Base-by-base conservation (phyloP, 164 flowering plant species). In the Akebia trifoliata region DNA sequence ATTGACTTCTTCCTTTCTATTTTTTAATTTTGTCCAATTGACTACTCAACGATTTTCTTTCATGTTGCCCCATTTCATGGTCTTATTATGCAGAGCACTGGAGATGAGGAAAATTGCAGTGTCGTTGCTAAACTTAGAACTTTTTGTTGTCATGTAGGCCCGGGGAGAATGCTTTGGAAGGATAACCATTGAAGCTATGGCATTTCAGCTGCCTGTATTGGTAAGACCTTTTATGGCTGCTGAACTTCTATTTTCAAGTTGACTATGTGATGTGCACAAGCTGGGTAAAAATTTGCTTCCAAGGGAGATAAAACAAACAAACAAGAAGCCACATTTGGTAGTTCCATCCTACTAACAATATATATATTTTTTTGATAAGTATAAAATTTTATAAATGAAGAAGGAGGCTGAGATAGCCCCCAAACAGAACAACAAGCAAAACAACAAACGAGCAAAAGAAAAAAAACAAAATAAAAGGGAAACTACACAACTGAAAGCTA, bases 161-260 rank as follows among this genome's bases (percentile, higher is more conserved):
- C 82, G 97, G 12, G 99, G 99, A 43, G 99, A 93, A 64, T 93
- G 99, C 77, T 93, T 93, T 84, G 99, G 99, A 46, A 84, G 99
- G 76, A 93, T 93, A 73, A 90, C 99, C 24, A 90, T 93, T 60
- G 99, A 93, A 75, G 99, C 99, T 21, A 93, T 94, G 97, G 96
- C 89, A 11, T 94, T 94, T 77, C 92, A 86, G 74, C 76, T 94
- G 40, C 99, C 99, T 50, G 95, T 90, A 25, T 56, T 94, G 87
- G 98, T 90, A 77, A 63, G 56, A 20, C 30, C 52, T 37, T 52
- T 56, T 21, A 4, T 21, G 12, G 10, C 31, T 61, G 18, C 25
- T 24, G 9, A 9, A 3, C 7, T 30, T 51, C 24, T 22, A 1
- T 36, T 49, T 30, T 18, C 11, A 18, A 18, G 1, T 42, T 15